phyloP scores from a whole-genome alignment of 2,329 filamentous ascomycete species.

The Epicoccum nigrum region DNA sequence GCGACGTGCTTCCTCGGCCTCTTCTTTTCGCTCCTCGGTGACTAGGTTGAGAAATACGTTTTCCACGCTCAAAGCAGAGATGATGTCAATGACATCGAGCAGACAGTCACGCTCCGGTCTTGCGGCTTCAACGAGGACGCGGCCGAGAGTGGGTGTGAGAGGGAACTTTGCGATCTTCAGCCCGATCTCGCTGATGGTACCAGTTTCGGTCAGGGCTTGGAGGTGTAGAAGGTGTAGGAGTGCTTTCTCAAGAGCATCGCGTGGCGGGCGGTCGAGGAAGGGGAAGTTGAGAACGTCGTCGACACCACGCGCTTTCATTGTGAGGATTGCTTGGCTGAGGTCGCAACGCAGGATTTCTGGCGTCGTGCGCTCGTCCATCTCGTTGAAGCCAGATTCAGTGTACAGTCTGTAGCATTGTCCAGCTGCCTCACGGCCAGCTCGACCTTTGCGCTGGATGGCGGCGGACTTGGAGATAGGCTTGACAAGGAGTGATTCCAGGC shows the following conservation, averaged over 20 bases:
- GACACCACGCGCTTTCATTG: constrained; percentile 91
- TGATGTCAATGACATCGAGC: constrained; percentile 83
- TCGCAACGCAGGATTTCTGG: constrained; percentile 94
- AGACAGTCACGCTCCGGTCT: constrained; percentile 74
- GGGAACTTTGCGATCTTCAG: constrained; percentile 82
- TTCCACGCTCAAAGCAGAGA: constrained; percentile 68
- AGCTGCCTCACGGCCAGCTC: constrained; percentile 88
- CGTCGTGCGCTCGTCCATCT: constrained; percentile 73
- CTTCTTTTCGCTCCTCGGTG: constrained; percentile 65
- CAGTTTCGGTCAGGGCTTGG: constrained; percentile 73
- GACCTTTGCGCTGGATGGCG: constrained; percentile 87
- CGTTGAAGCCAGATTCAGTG: constrained; percentile 75
- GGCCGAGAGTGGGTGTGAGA: constrained; percentile 78
- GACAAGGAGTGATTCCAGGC: constrained; percentile 86
- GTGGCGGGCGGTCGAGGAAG: constrained; percentile 79
- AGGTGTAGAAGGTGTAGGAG: constrained; percentile 80
- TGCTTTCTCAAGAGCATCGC: constrained; percentile 80
- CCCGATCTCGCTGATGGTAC: constrained; percentile 75
- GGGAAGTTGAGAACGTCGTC: constrained; percentile 82
- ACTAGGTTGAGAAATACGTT: constrained; percentile 66
- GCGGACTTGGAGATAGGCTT: constrained; percentile 94
- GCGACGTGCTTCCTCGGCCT: constrained; percentile 61
- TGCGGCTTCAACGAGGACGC: constrained; percentile 81
- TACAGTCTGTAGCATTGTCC: constrained; percentile 92
- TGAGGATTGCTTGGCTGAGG: constrained; percentile 81